Evolutionary conservation across 1,139 yeast species (phyloP), one percentile per base, ranked within the genome.

Genomic region (Candida smagusa): DNA sequence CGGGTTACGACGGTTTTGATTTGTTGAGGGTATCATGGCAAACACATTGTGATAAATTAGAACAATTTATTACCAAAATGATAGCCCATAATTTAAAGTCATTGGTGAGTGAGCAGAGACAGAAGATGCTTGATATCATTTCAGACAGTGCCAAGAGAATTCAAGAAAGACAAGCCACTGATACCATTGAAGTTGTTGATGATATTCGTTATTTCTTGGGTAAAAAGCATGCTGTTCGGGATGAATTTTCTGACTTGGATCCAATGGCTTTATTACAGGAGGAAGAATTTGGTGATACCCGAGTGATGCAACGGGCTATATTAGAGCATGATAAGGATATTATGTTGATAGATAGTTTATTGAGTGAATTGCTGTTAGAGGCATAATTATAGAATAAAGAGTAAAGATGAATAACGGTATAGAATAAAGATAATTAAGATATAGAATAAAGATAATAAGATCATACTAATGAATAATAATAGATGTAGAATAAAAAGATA

Each of bases 141-240:
- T 34, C 33, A 48, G 68, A 68, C 34, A 75, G 84, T 52, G 84
- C 94, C 0, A 51, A 56, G 9, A 64, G 88, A 48, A 83, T 85
- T 40, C 54, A 69, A 16, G 62, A 60, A 12, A 71, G 94, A 54
- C 81, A 85, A 49, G 85, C 78, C 41, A 81, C 86, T 0, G 95
- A 85, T 59, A 82, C 94, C 1, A 82, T 85, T 54, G 95, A 85
- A 51, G 62, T 85, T 46, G 65, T 85, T 29, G 95, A 85, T 59
- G 95, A 85, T 59, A 80, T 85, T 8, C 65, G 90, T 43, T 85
- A 73, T 56, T 83, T 80, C 47, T 57, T 85, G 38, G 60, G 72
- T 3, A 71, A 73, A 50, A 77, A 74, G 46, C 73, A 74, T 45
- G 57, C 61, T 0, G 61, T 51, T 3, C 53, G 54, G 38, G 68